Conservation (phyloP, 306 rosid species). For the Gynostemma pentaphyllum region DNA sequence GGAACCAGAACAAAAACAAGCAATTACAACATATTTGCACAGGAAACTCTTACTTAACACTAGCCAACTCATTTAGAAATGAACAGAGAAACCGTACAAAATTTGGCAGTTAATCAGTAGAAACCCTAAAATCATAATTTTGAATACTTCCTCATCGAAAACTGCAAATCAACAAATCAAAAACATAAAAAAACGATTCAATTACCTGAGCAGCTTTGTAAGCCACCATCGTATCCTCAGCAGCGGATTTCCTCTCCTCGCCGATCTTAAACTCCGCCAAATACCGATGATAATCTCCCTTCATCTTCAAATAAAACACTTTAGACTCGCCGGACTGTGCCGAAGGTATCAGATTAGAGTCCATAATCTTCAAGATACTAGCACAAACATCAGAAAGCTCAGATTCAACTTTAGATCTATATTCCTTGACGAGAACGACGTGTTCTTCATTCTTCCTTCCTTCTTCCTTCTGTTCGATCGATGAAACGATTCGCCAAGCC, state of each 20-base stretch:
- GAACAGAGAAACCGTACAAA: neutral
- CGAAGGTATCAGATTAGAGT: constrained; percentile 49
- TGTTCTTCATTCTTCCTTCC: constrained; percentile 66
- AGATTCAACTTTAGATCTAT: constrained; percentile 61
- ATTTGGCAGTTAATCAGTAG: neutral
- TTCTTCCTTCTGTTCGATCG: constrained; percentile 68
- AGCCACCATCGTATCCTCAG: constrained; percentile 63
- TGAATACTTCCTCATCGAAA: neutral
- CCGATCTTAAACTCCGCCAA: constrained; percentile 56
- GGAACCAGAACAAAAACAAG: too few relatives aligned
- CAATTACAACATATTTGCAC: neutral
- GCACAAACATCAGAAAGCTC: constrained; percentile 48
- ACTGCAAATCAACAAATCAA: neutral
- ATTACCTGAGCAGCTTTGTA: constrained; percentile 70
- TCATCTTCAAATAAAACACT: constrained; percentile 68
- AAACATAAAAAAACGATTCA: neutral
- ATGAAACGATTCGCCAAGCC: constrained; percentile 65
- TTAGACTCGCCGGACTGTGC: constrained; percentile 44
- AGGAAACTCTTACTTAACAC: too few relatives aligned
- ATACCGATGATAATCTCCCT: constrained; percentile 70
- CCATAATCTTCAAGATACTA: constrained; percentile 35
- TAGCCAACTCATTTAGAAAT: neutral
- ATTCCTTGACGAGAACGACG: constrained; percentile 38
- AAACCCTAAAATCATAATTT: neutral
- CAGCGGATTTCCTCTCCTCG: constrained; percentile 50